phyloP scores from a whole-genome alignment of 2,329 filamentous ascomycete species.

The Coccinonectria pachysandricola region DNA sequence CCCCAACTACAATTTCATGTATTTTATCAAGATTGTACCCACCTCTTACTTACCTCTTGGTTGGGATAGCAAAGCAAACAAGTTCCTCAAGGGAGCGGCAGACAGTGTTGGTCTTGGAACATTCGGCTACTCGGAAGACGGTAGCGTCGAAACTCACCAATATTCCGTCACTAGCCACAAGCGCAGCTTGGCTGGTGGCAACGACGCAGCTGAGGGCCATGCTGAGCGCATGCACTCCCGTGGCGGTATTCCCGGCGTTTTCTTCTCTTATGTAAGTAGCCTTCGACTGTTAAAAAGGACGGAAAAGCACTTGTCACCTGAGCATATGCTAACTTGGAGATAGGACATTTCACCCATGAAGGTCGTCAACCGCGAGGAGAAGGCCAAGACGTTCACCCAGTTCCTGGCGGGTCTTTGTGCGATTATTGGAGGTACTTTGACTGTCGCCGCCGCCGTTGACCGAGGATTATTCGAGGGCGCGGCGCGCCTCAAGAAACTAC shows the following conservation, averaged over 20 bases:
- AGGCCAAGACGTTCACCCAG: slow-evolving; percentile 78
- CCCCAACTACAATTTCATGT: slow-evolving; percentile 92
- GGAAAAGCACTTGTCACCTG: no score
- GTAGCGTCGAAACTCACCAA: slow-evolving; percentile 93
- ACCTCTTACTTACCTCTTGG: slow-evolving; percentile 90
- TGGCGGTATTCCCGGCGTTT: slow-evolving; percentile 92
- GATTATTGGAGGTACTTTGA: slow-evolving; percentile 87
- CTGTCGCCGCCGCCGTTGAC: slow-evolving; percentile 88
- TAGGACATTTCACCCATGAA: slow-evolving; percentile 99
- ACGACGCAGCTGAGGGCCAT: slow-evolving; percentile 78
- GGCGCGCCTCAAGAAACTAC: slow-evolving; percentile 78
- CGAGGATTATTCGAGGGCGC: slow-evolving; percentile 84
- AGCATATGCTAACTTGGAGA: slow-evolving; percentile 8
- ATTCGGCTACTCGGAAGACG: slow-evolving; percentile 43
- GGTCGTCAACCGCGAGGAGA: slow-evolving; percentile 90
- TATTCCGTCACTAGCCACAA: slow-evolving; percentile 97
- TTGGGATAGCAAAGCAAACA: slow-evolving; percentile 55
- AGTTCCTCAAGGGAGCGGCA: slow-evolving; percentile 29
- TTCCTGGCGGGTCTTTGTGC: slow-evolving; percentile 93
- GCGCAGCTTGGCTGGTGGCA: slow-evolving; percentile 73
- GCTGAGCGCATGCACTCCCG: slow-evolving; percentile 82
- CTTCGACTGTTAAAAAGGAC: neutral
- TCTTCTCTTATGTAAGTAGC: slow-evolving; percentile 85
- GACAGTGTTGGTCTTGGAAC: slow-evolving; percentile 58
- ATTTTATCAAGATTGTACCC: slow-evolving; percentile 96